phyloP scores from a whole-genome alignment of 495 filamentous ascomycete species.

The Neurospora terricola region DNA sequence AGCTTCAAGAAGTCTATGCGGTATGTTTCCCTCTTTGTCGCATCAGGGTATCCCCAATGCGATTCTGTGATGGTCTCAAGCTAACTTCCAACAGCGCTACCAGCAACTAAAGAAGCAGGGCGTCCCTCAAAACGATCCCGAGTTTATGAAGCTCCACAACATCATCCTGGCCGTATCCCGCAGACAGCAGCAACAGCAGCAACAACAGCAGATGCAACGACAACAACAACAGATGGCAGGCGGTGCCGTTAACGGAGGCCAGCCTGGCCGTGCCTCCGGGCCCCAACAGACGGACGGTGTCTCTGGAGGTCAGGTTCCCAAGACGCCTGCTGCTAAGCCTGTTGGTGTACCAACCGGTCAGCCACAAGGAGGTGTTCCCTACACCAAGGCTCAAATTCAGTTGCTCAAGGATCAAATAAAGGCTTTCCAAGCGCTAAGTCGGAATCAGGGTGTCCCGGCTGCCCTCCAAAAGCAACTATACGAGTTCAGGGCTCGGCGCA shows the following conservation, averaged over 20 bases:
- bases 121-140: slow-evolving; percentile 64
- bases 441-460: slow-evolving; percentile 68
- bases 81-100: slow-evolving; percentile 52
- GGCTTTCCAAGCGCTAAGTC: slow-evolving; percentile 73
- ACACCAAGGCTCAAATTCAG: slow-evolving; percentile 60
- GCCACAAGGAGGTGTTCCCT: slow-evolving; percentile 27
- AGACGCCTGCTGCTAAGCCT: slow-evolving; percentile 31
- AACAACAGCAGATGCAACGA: slow-evolving; percentile 29
- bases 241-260: slow-evolving; percentile 38
- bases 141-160: slow-evolving; percentile 63
- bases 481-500: slow-evolving; percentile 53
- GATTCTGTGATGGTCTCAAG: slow-evolving; percentile 9
- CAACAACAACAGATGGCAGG: slow-evolving; percentile 32
- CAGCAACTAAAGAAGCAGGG: slow-evolving; percentile 71
- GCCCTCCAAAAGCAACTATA: slow-evolving; percentile 67
- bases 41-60: not conserved
- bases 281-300: slow-evolving; percentile 14
- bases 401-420: slow-evolving; percentile 67
- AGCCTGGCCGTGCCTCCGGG: slow-evolving; percentile 19
- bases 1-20: slow-evolving; percentile 50
- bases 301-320: slow-evolving; percentile 7
- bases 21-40: slow-evolving; percentile 31
- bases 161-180: slow-evolving; percentile 58
- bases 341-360: slow-evolving; percentile 7
- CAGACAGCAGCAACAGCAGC: slow-evolving; percentile 39